Evolutionary conservation across 2,329 filamentous ascomycete genomes (phyloP), one percentile per base, ranked within the genome.

Genomic region (Lasiodiplodia hormozganensis): DNA sequence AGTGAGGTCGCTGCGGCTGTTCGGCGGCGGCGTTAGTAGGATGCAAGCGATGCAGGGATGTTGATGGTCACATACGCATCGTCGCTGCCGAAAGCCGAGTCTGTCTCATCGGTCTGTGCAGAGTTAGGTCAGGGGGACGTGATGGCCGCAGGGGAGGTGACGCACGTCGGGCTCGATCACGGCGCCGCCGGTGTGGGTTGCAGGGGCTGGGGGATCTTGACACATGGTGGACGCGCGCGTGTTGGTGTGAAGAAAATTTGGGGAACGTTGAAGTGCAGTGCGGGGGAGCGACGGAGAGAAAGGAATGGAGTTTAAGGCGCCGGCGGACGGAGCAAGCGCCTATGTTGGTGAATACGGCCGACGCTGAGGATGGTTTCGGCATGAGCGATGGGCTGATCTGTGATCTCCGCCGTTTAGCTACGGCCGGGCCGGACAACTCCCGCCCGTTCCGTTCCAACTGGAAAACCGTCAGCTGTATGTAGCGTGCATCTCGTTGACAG

Each of bases 81-180:
- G 25, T 52, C 47, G 43, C 47, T 52, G 47, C 47, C 60, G n/a
- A 64, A 18, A 31, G 60, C 60, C 43, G 60, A 64, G 60, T 64
- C 60, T 11, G 47, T 64, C 12, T 64, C 60, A 4, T 64, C 60
- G n/a, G 47, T 52, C 60, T 64, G 53, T 16, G 34, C 57, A 47
- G 38, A 3, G 43, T 49, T 40, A 51, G 40, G 8, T 16, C 16
- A 28, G 21, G 36, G 36, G 56, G 36, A n/a, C 5, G 40, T 43
- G 38, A 21, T 21, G 18, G 11, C 8, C 36, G 57, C 6, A 14
- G 28, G 23, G 21, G 12, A 25, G 31, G 28, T 12, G 14, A 52
- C 60, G 60, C 47, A 64, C 60, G 7, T 64, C 60, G 31, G 60
- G 47, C 31, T 64, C 60, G 25, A 64, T 64, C 12, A 52, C 14